phyloP scores from a whole-genome alignment of 2,329 filamentous ascomycete species.

The Aspergillus neoniger region DNA sequence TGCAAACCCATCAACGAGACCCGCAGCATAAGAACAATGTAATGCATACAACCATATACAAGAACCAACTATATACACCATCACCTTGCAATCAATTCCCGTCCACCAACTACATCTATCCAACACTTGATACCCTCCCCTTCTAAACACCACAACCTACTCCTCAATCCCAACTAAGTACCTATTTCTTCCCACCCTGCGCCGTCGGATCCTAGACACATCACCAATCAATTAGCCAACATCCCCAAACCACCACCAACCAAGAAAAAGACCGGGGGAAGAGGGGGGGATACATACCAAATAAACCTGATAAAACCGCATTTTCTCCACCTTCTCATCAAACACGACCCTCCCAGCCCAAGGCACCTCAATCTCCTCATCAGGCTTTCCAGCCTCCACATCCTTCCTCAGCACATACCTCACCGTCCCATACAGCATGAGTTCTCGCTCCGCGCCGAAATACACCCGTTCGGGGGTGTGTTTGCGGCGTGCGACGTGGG shows the following conservation, averaged over 20 bases:
- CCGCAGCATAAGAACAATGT: background rate
- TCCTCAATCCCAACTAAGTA: too few relatives aligned
- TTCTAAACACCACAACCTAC: background rate
- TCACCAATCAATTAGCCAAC: background rate
- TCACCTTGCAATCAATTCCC: background rate
- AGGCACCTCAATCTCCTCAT: slow-evolving; percentile 37
- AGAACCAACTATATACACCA: background rate
- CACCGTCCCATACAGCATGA: slow-evolving; percentile 43
- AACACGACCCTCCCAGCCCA: slow-evolving; percentile 43
- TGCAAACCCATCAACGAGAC: too few relatives aligned
- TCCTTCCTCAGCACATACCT: slow-evolving; percentile 36
- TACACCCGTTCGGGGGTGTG: slow-evolving; percentile 35
- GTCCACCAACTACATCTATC: too few relatives aligned
- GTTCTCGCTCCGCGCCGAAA: slow-evolving; percentile 36
- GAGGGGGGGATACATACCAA: slow-evolving; percentile 31
- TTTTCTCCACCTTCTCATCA: slow-evolving; percentile 32
- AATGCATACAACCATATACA: background rate
- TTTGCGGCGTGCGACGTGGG: slow-evolving; percentile 36
- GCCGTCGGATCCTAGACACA: slow-evolving; percentile 35
- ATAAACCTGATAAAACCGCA: slow-evolving; percentile 46
- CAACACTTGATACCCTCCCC: too few relatives aligned
- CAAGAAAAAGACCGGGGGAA: background rate
- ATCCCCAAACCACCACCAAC: background rate
- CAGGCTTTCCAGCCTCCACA: slow-evolving; percentile 27
- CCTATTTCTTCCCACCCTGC: slow-evolving; percentile 37